Conservation (phyloP, 192 early-diverging fungal genomes). For the Backusella psychrophila region DNA sequence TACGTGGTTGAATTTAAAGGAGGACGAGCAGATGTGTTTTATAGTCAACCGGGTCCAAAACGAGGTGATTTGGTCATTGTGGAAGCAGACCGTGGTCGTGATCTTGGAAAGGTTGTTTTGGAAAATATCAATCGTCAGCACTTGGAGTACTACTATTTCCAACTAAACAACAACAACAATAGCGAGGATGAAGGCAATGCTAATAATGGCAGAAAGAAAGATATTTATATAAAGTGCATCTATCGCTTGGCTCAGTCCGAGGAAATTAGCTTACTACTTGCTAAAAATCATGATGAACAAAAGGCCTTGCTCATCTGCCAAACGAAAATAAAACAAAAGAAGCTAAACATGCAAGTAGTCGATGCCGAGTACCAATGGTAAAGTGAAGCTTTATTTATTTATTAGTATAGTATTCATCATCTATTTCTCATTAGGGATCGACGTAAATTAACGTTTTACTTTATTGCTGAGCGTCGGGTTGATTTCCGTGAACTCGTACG, state of each 20-base stretch:
- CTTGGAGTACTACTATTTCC: conserved; percentile 44
- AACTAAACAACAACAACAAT: conserved; percentile 30
- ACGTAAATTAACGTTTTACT: conserved; percentile 96
- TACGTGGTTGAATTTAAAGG: conserved; percentile 89
- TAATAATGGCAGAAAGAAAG: conserved; percentile 26
- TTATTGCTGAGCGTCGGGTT: conserved; percentile 89
- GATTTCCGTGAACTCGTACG: conserved; percentile 96
- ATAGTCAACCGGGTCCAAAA: conserved; percentile 31
- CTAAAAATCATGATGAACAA: conserved; percentile 86
- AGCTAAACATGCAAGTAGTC: conserved; percentile 91
- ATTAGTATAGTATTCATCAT: background rate
- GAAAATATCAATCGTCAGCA: conserved; percentile 56
- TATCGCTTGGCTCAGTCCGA: conserved; percentile 73
- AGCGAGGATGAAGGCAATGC: conserved; percentile 22
- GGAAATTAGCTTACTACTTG: conserved; percentile 75
- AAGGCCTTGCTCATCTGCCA: conserved; percentile 88
- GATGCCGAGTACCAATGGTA: conserved; percentile 99
- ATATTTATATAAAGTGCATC: conserved; percentile 79
- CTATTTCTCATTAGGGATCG: conserved; percentile 67
- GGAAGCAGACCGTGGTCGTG: conserved; percentile 90
- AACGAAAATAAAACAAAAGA: conserved; percentile 82
- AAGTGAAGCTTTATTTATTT: background rate
- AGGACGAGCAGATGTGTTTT: conserved; percentile 82
- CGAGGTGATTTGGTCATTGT: conserved; percentile 78
- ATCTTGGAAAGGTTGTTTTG: conserved; percentile 77